Base-by-base conservation (phyloP, 2,329 filamentous ascomycete genomes). In the Paracoccidioides brasiliensis region DNA sequence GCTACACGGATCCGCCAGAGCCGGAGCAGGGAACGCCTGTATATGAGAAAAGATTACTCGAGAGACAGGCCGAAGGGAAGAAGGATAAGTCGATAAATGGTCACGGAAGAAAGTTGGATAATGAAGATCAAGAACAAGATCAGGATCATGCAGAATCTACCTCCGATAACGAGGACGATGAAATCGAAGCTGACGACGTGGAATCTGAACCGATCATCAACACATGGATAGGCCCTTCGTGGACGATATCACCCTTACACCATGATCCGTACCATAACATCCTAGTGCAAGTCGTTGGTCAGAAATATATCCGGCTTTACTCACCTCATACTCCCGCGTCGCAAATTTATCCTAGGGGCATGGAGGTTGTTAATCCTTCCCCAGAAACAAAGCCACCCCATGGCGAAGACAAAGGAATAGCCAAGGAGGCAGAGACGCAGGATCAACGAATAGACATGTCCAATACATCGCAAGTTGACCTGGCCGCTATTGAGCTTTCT, bases 231-330 rank as follows among this genome's bases (percentile, higher is more conserved):
- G 93, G 93, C 0, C 93, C 93, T 0, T 76, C 83, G 0, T 84
- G 83, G 52, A 97, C 93, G 0, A 90, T 95, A 60, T 95, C 90
- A 0, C 93, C 93, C 1, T 76, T 97, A 0, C 93, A 98, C 69
- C 94, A 89, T 1, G 93, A 97, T 65, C 88, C 87, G 1, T 94
- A 96, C 68, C 88, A 96, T 67, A 97, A 97, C 66, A 81, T 97
- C 50, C 80, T 97, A 4, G 84, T 84, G 30, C 93, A 97, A 69
- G 86, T 94, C 0, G 87, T 95, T 0, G 93, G 93, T 0, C 77
- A 80, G 56, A 98, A 98, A 70, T 97, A 97, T 69, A 74, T 97
- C n/a, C 80, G 93, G 1, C 76, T 97, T 1, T 97, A 96, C 68
- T 77, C 84, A 0, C 90, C 91, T 0, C 68, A 69, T 14, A 77